These are phyloP conservation scores for Orobanche coerulescens DNA, from an alignment of 257 asterid species.

Conservation along the genomic window DNA sequence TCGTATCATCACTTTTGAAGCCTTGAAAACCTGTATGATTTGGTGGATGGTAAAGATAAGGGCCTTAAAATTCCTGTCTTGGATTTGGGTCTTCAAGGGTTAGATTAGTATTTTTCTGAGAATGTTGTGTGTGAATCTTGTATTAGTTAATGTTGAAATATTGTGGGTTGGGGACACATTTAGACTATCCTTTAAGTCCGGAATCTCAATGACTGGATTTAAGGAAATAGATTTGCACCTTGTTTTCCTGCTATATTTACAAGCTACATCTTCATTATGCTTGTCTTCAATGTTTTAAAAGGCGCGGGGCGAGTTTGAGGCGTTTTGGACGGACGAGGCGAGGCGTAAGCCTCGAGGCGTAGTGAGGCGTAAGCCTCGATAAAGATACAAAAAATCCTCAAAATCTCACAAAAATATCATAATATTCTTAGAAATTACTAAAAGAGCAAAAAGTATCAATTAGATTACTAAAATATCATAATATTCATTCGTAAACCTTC, in stretches of 20 bases:
- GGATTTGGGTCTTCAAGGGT: not conserved
- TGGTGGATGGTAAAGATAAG: not conserved
- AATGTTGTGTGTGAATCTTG: not conserved
- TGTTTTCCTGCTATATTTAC: not conserved
- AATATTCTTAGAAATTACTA: too few species aligned
- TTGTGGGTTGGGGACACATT: not conserved
- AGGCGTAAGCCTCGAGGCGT: too few species aligned
- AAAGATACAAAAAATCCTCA: too few species aligned
- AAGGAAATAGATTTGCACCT: not conserved
- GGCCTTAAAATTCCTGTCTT: slow-evolving; percentile 1
- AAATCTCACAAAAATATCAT: too few species aligned
- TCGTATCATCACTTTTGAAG: not conserved
- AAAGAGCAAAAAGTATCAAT: too few species aligned
- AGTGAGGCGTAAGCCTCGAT: too few species aligned
- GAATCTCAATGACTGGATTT: not conserved
- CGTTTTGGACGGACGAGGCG: too few species aligned
- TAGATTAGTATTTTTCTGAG: not conserved
- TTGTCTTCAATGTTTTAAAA: not conserved
- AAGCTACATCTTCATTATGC: not conserved
- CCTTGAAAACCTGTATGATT: not conserved
- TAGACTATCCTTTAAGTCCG: not conserved
- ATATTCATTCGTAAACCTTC: too few species aligned
- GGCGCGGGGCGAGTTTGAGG: too few species aligned
- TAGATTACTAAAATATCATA: too few species aligned
- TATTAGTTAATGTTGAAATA: not conserved